Evolutionary conservation across 371 early-diverging fungal genomes (phyloP).

Genomic region (Capniomyces stellatus): DNA sequence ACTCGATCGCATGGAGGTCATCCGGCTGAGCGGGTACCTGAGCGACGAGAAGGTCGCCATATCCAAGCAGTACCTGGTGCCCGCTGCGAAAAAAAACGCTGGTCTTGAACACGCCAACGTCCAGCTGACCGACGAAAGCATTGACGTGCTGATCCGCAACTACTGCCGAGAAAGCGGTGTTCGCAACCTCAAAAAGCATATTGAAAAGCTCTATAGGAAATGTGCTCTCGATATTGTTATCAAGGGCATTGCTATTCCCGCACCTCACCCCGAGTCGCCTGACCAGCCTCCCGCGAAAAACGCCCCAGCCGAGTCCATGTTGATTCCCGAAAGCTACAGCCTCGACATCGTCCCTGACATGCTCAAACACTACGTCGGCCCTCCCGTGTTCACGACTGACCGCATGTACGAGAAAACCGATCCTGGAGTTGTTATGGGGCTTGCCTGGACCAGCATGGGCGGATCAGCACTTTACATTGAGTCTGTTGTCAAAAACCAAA

Average conservation of each 20-base stretch:
- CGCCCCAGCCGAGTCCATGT: conserved; percentile 22
- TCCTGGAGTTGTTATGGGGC: conserved; percentile 87
- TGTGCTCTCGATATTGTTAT: conserved; percentile 78
- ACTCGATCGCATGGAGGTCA: conserved; percentile 95
- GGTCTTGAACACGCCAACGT: conserved; percentile 64
- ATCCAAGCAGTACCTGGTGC: conserved; percentile 72
- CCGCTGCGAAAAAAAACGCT: conserved; percentile 54
- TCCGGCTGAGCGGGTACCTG: conserved; percentile 85
- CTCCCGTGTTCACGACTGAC: conserved; percentile 73
- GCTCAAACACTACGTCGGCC: conserved; percentile 83
- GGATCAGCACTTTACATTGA: conserved; percentile 90
- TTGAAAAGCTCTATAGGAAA: conserved; percentile 92
- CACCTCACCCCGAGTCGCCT: conserved; percentile 4
- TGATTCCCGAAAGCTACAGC: conserved; percentile 33
- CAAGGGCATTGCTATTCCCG: conserved; percentile 14
- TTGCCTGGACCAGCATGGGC: conserved; percentile 91
- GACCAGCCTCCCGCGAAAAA: conserved; percentile 5
- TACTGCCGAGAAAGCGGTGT: conserved; percentile 97
- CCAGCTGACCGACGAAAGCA: conserved; percentile 46
- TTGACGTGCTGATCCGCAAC: conserved; percentile 62
- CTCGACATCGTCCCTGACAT: conserved; percentile 41
- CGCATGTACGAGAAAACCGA: conserved; percentile 77
- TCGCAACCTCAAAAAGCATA: conserved; percentile 89
- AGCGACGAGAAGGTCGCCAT: conserved; percentile 95
- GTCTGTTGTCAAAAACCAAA: conserved; percentile 58